phyloP scores from a whole-genome alignment of 306 rosid species.

The Inga leiocalycina region DNA sequence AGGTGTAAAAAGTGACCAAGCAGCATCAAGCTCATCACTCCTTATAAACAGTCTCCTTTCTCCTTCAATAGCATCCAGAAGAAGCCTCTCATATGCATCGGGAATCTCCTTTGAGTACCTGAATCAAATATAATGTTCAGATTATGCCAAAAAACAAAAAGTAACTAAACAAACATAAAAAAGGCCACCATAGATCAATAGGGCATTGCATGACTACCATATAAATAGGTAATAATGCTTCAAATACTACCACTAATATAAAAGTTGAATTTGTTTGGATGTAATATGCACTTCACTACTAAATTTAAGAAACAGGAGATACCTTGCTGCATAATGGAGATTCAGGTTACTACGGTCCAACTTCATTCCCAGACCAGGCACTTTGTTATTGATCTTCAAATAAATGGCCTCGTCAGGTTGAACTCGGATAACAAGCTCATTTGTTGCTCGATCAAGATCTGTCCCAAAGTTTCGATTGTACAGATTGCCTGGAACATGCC shows the following conservation, averaged over 20 bases:
- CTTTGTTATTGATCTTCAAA: conserved; percentile 87
- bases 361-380: conserved; percentile 88
- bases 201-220: not conserved
- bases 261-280: conserved; percentile 6
- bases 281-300: not conserved
- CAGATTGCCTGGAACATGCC: conserved; percentile 90
- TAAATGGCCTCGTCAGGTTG: conserved; percentile 95
- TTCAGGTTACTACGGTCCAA: conserved; percentile 83
- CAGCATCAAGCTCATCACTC: conserved; percentile 85
- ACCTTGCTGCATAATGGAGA: conserved; percentile 95
- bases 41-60: conserved; percentile 92
- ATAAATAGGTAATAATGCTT: not conserved
- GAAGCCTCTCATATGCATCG: conserved; percentile 91
- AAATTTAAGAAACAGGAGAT: conserved; percentile 2
- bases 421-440: conserved; percentile 89
- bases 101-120: conserved; percentile 94
- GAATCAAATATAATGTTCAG: conserved; percentile 18
- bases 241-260: conserved; percentile 1
- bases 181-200: conserved; percentile 4
- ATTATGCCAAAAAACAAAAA: not conserved
- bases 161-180: not conserved
- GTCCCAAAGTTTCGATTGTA: conserved; percentile 76
- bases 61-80: conserved; percentile 88
- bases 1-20: conserved; percentile 92
- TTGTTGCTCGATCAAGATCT: conserved; percentile 76